Evolutionary conservation across 306 rosid genomes (phyloP), one percentile per base, ranked within the genome.

Genomic region (Prunus campanulata): DNA sequence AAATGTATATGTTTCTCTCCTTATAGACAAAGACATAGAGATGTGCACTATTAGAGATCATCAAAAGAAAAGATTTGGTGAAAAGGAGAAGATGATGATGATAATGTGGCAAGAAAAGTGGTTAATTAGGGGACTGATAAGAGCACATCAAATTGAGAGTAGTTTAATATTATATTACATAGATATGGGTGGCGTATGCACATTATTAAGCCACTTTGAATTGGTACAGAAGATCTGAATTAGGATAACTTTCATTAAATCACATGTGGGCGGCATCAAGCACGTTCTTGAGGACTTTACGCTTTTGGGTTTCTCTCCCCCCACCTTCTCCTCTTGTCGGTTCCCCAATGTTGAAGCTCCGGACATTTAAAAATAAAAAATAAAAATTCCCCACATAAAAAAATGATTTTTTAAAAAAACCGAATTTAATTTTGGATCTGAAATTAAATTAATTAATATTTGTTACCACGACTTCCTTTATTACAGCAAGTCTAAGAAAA

Each of bases 271-370:
- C 16, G 60, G 18, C 19, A 6, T 11, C 20, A 1, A 59, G 48
- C 49, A 10, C 10, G n/a, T 11, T 71, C 11, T 52, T 42, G 51
- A 54, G 15, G 65, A 71, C 75, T 71, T 35, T 13, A 55, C 11
- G 30, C 75, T 29, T 30, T 71, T 71, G 50, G 63, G 27, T 35
- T 29, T 50, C 74, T 67, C 70, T 13, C 25, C 14, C 61, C n/a
- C 59, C 61, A 27, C 16, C 74, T 10, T 30, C 44, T 30, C 75
- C 75, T 32, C 8, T 57, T 22, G 30, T 57, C 10, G 12, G 63
- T 22, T 20, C 29, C 63, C 63, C 30, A 9, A 59, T 20, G 14
- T 24, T 0, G 3, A 48, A 2, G 11, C 11, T 48, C 14, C 4
- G 16, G 16, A 48, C 51, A 10, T 8, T 0, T 0, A 10, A 47